Base-by-base conservation (phyloP, 352 stramenopile species). In the Phytophthora ramorum region DNA sequence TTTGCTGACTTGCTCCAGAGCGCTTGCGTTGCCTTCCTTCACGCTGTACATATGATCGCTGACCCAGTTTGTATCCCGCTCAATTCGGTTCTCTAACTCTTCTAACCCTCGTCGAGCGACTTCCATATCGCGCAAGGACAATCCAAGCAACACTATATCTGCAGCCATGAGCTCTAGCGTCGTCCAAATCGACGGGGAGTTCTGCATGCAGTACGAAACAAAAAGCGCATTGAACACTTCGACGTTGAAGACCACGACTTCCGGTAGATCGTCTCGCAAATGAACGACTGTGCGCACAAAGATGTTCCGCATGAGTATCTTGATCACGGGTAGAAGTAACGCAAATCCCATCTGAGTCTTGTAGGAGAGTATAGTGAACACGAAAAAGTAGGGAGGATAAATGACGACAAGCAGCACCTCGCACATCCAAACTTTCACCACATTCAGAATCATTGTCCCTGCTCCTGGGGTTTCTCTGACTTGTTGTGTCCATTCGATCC, bases 221-320 rank as follows among this genome's bases (percentile, higher is more conserved):
- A 71, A 75, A 3, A 75, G 46, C 20, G 67, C 55, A 26, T 69
- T 75, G 53, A 72, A 75, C 2, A 75, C 55, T 52, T 70, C 66
- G 6, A 58, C 55, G 43, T 59, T 64, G 16, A 66, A 67, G 1
- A 74, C 45, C 2, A 74, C 54, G 16, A 70, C 48, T 28, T 66
- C 58, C 14, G 58, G 47, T 17, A 66, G 32, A 7, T 56, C 58
- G 22, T 66, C 43, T 7, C 37, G 48, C 12, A 60, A 20, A 53
- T 60, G 41, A 2, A 55, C 49, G 5, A 66, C 49, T 0, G 51
- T 52, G 14, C 61, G 48, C 7, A 28, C 49, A n/a, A 66, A 50
- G 17, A 56, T 45, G 32, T 60, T 60, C 7, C 58, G 49, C 19
- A 66, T 14, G 41, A 60, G 13, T 14, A 66, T 19, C 16, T 50